Percentiles rank a stretch among this genome's conserved stretches.
Conservation (phyloP, 2,329 filamentous ascomycete genomes). For the Leptographium lundbergii region DNA sequence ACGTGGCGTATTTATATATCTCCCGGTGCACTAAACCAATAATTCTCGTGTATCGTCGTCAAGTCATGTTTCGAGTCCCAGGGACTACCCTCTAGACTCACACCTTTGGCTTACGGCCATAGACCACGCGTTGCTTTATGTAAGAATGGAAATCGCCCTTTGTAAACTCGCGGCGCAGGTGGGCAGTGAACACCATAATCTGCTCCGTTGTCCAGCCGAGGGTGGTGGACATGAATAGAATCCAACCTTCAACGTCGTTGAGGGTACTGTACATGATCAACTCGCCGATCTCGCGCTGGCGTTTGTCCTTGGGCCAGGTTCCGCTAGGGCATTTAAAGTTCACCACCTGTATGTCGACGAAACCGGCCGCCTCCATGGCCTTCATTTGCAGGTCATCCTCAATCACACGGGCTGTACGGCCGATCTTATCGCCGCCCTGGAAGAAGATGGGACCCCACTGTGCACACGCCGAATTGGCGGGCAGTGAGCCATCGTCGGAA, state of each 20-base stretch:
- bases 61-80: no score
- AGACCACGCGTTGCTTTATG: neutral
- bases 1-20: no score
- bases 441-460: constrained; percentile 10
- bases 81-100: no score
- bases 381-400: constrained; percentile 38
- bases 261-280: constrained; percentile 5
- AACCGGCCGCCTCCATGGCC: constrained; percentile 41
- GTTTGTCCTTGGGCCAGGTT: constrained; percentile 21
- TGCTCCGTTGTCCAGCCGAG: constrained; percentile 12
- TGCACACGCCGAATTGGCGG: constrained; percentile 9
- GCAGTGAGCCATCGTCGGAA: constrained; percentile 16
- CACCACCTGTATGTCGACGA: constrained; percentile 40
- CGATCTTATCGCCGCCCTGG: constrained; percentile 28
- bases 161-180: constrained; percentile 2
- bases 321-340: constrained; percentile 29
- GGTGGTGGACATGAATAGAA: constrained; percentile 10
- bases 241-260: constrained; percentile 11
- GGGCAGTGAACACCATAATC: constrained; percentile 9
- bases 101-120: neutral
- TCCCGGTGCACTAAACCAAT: no score
- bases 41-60: no score
- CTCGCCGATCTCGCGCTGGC: constrained; percentile 16
- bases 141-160: neutral
- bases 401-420: constrained; percentile 33